phyloP scores from a whole-genome alignment of 164 flowering plant species.

The Vitis vinifera region DNA sequence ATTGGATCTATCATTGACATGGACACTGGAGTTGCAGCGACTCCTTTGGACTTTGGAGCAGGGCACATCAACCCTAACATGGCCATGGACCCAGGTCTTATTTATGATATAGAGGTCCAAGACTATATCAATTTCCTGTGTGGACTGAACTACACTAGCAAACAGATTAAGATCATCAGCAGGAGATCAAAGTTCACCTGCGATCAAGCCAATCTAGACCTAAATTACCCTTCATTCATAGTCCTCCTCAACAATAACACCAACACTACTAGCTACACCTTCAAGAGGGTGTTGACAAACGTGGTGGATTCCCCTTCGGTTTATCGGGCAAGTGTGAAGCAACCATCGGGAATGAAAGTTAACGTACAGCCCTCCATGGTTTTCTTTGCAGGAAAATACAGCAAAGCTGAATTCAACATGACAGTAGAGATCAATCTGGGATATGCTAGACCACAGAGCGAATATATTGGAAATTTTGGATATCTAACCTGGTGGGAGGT shows the following conservation, averaged over 20 bases:
- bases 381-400: slow-evolving; percentile 11
- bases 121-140: no score
- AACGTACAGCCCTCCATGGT: slow-evolving; percentile 15
- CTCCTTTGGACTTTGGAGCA: slow-evolving; percentile 1
- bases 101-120: no score
- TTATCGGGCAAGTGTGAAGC: slow-evolving; percentile 18
- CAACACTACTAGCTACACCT: no score
- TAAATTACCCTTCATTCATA: no score
- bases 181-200: no score
- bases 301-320: slow-evolving; percentile 13
- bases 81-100: no score
- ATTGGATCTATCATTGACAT: neutral
- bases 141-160: no score
- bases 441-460: slow-evolving; percentile 13
- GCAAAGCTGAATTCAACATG: slow-evolving; percentile 25
- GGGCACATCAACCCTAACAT: no score
- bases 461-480: slow-evolving; percentile 17
- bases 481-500: slow-evolving; percentile 33
- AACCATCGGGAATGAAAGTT: slow-evolving; percentile 32
- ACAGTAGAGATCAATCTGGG: slow-evolving; percentile 22
- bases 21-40: neutral
- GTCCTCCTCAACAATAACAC: no score
- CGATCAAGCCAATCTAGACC: no score
- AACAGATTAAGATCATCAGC: no score
- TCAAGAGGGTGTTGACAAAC: slow-evolving; percentile 1